These are phyloP conservation scores for Taiwanofungus camphoratus DNA, from an alignment of 1,284 basidiomycete species.

Conservation along the genomic window DNA sequence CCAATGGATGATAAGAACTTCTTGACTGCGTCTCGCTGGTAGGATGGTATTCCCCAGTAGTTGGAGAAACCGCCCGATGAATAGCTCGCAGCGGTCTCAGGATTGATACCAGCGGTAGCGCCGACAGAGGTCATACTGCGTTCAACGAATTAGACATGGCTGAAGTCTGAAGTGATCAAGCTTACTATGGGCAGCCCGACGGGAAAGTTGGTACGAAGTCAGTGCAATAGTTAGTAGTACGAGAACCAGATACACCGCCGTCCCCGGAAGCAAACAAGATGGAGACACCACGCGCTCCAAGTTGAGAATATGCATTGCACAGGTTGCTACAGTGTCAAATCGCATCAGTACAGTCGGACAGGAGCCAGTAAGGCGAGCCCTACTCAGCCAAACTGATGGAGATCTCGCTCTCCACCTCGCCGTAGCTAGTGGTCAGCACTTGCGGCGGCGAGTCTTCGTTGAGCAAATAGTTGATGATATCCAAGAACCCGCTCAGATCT, in stretches of 20 bases:
- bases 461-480: slow-evolving; percentile 20
- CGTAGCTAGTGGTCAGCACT: slow-evolving; percentile 41
- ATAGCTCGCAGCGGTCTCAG: slow-evolving; percentile 43
- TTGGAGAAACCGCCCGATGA: slow-evolving; percentile 45
- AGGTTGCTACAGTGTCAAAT: slow-evolving; percentile 21
- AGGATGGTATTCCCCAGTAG: slow-evolving; percentile 36
- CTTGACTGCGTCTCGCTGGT: slow-evolving; percentile 33
- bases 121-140: slow-evolving; percentile 60
- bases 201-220: slow-evolving; percentile 69
- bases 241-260: slow-evolving; percentile 56
- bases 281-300: slow-evolving; percentile 55
- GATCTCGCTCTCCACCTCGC: slow-evolving; percentile 19
- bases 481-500: slow-evolving; percentile 19
- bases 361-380: slow-evolving; percentile 23
- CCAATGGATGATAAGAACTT: slow-evolving; percentile 27
- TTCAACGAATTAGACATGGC: slow-evolving; percentile 11
- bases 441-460: slow-evolving; percentile 37
- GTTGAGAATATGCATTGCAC: slow-evolving; percentile 56
- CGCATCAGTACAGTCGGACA: slow-evolving; percentile 6
- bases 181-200: slow-evolving; percentile 51
- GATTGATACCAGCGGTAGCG: slow-evolving; percentile 43
- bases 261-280: slow-evolving; percentile 66
- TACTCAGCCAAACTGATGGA: slow-evolving; percentile 45
- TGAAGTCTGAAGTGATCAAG: slow-evolving; percentile 20
- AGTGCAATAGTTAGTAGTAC: slow-evolving; percentile 41